These are phyloP conservation scores for Penicillium aurantiogriseum DNA, from an alignment of 2,329 filamentous ascomycete genomes.

Conservation along the genomic window DNA sequence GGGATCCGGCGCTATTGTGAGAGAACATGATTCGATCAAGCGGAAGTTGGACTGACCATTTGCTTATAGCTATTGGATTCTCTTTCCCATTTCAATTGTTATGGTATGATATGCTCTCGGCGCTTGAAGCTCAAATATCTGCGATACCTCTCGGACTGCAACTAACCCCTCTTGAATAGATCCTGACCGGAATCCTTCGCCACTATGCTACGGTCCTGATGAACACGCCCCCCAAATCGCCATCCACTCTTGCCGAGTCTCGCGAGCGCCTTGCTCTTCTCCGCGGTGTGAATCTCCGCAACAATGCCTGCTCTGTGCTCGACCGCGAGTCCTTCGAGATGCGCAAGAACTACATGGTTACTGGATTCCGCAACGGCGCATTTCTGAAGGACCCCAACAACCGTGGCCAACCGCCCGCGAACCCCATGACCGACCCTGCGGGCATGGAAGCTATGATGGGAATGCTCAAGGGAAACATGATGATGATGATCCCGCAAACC, in stretches of 20 bases:
- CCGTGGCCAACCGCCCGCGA: slow-evolving; percentile 82
- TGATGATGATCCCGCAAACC: slow-evolving; percentile 99
- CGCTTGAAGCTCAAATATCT: not conserved
- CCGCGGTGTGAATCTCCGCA: slow-evolving; percentile 79
- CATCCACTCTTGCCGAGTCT: slow-evolving; percentile 57
- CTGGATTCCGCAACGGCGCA: slow-evolving; percentile 77
- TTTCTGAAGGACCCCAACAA: slow-evolving; percentile 87
- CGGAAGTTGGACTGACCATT: slow-evolving; percentile 15
- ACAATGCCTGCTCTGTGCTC: slow-evolving; percentile 77
- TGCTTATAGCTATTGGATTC: slow-evolving; percentile 85
- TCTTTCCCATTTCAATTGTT: slow-evolving; percentile 93
- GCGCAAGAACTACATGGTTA: slow-evolving; percentile 76
- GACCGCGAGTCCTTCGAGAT: slow-evolving; percentile 73
- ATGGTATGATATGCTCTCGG: slow-evolving; percentile 62
- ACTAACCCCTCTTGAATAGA: slow-evolving; percentile 46
- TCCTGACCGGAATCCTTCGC: slow-evolving; percentile 89
- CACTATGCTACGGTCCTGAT: slow-evolving; percentile 96
- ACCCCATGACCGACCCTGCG: slow-evolving; percentile 91
- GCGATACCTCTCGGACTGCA: not conserved
- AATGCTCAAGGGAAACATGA: slow-evolving; percentile 99
- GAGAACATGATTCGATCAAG: slow-evolving; percentile 33
- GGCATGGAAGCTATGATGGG: slow-evolving; percentile 99
- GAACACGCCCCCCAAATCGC: slow-evolving; percentile 75
- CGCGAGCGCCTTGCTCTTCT: slow-evolving; percentile 84
- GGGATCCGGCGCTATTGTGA: slow-evolving; percentile 97